phyloP scores from a whole-genome alignment of 1,284 basidiomycete genomes.

The Ustilago trichophora region DNA sequence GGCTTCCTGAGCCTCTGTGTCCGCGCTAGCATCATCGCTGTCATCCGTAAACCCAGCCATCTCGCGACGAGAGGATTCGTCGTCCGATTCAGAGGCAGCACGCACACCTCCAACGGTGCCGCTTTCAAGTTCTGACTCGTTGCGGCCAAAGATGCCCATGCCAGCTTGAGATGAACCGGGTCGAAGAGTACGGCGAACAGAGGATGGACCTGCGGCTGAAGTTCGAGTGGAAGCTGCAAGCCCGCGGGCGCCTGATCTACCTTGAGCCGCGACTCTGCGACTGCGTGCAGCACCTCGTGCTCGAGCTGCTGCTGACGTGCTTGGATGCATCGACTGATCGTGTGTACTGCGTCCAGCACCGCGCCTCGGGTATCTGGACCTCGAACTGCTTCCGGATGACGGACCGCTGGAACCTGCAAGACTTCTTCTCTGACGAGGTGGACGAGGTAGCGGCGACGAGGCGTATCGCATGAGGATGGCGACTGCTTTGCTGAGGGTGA shows the following conservation, averaged over 20 bases:
- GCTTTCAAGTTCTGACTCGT: constrained; percentile 49
- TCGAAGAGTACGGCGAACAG: constrained; percentile 4
- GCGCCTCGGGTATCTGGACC: constrained; percentile 5
- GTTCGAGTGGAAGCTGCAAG: not conserved
- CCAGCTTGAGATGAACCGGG: constrained; percentile 13
- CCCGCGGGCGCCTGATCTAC: constrained; percentile 1
- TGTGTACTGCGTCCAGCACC: not conserved
- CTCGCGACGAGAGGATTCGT: constrained; percentile 1
- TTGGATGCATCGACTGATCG: not conserved
- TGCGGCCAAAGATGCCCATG: constrained; percentile 48
- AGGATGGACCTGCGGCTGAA: not conserved
- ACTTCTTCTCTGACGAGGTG: constrained; percentile 18
- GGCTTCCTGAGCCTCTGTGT: not conserved
- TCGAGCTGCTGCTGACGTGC: not conserved
- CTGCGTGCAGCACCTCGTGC: constrained; percentile 5
- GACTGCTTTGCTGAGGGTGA: constrained; percentile 58
- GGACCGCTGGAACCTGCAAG: constrained; percentile 4
- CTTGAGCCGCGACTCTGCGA: not conserved
- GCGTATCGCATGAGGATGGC: constrained; percentile 45
- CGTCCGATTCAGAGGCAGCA: constrained; percentile 40
- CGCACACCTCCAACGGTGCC: constrained; percentile 52
- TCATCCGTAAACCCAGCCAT: constrained; percentile 3
- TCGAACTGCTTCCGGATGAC: constrained; percentile 9
- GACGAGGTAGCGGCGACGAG: constrained; percentile 26
- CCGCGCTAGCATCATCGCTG: not conserved